A percentile compares a stretch with the other conserved stretches of the same genome.
Conservation (phyloP, 805 yeast species). For the Lipomyces yamanashiensis region DNA sequence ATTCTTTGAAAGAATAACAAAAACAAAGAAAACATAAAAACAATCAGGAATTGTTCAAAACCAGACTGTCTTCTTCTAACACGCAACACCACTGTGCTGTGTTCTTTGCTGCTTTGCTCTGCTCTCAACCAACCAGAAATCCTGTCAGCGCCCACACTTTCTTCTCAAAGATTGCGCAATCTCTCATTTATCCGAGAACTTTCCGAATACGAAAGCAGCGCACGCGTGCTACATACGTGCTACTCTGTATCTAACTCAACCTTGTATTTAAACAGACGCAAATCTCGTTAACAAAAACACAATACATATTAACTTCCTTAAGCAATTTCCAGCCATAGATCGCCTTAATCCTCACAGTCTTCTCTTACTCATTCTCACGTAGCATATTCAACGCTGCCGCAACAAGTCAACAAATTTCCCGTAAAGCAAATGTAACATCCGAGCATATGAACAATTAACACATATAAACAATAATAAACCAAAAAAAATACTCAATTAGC, state of each 20-base stretch:
- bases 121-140: background rate
- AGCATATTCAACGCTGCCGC: background rate
- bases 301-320: constrained; percentile 2
- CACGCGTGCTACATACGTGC: background rate
- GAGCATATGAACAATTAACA: background rate
- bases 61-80: too few relatives aligned
- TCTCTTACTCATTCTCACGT: background rate
- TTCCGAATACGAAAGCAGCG: background rate
- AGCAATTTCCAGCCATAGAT: background rate
- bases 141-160: background rate
- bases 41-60: too few relatives aligned
- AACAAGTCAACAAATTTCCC: background rate
- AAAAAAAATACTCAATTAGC: background rate
- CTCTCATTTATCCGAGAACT: constrained; percentile 3
- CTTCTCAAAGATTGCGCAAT: constrained; percentile 13
- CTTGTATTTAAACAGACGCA: background rate
- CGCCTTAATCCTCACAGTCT: background rate
- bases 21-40: too few relatives aligned
- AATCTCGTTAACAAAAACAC: background rate
- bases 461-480: background rate
- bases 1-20: too few relatives aligned
- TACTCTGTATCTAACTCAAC: background rate
- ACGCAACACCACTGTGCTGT: too few relatives aligned
- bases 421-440: background rate
- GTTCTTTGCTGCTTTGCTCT: too few relatives aligned